Evolutionary conservation across 2,329 filamentous ascomycete genomes (phyloP), one percentile per base, ranked within the genome.

Genomic region (Tolypocladium endophyticum): DNA sequence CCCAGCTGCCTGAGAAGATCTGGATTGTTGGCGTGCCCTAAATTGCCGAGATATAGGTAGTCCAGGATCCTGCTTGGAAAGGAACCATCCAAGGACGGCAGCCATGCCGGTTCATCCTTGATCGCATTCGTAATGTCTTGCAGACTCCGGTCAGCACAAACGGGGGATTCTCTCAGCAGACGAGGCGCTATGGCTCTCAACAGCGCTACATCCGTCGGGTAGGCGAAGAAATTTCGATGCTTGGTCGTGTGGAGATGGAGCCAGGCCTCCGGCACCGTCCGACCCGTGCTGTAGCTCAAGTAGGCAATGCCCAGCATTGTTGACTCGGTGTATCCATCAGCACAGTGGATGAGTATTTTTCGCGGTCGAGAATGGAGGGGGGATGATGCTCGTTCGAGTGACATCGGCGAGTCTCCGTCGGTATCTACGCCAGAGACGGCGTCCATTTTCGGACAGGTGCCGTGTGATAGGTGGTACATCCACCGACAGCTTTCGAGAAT

Each of bases 1-100:
- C 93, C 93, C 61, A 99, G 76, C 53, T 87, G 84, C 62, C 79
- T 81, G 38, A 99, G 76, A 38, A 99, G 77, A 59, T 90, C 88
- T 0, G 92, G 90, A 66, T 97, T 97, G 70, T 97, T 97, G 9
- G 94, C 94, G 70, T 99, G 94, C 0, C 85, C 86, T 20, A 97
- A 80, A 67, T 97, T 97, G 1, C 94, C 94, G 16, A 99, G 82
- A 70, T 99, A 99, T 87, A 99, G 92, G 70, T 97, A 97, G 58
- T 92, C 87, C 50, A 96, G 76, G 45, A 99, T 84, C 18, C 93
- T 85, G 69, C 90, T 96, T 0, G 94, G 94, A 28, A 97, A 81
- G 30, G 91, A 96, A 5, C 94, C 94, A 70, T 97, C 93, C 64
- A 97, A 84, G 59, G 85, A 85, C 35, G 84, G 79, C 59, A 97